Evolutionary conservation across 129 eudicot genomes (phyloP).

Genomic region (Pittosporum tobira): DNA sequence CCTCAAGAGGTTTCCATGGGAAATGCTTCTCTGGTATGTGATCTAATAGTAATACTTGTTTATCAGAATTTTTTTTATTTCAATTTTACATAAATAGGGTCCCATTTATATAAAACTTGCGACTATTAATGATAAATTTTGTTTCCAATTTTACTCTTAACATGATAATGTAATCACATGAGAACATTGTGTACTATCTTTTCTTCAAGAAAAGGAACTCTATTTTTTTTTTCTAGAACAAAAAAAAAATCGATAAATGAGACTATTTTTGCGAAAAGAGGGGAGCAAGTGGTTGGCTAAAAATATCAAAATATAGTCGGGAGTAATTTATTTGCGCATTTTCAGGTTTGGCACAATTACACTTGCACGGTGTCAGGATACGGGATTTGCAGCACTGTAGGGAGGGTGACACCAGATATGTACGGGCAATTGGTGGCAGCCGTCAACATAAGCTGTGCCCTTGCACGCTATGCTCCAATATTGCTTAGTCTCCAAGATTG

Average conservation of each 20-base stretch:
- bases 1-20: slow-evolving; percentile 51
- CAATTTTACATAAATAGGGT: no score
- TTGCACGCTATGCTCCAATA: slow-evolving; percentile 69
- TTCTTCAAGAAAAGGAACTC: no score
- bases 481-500: slow-evolving; percentile 83
- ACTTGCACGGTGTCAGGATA: slow-evolving; percentile 47
- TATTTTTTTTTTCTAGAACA: no score
- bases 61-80: not conserved
- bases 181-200: no score
- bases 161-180: no score
- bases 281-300: no score
- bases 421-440: slow-evolving; percentile 63
- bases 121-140: no score
- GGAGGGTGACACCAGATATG: slow-evolving; percentile 82
- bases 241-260: no score
- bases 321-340: not conserved
- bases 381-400: slow-evolving; percentile 50
- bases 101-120: no score
- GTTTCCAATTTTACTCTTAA: no score
- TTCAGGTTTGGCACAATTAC: slow-evolving; percentile 85
- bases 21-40: slow-evolving; percentile 74
- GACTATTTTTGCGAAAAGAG: no score
- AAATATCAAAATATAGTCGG: no score
- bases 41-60: not conserved
- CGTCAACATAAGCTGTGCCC: slow-evolving; percentile 79